Evolutionary conservation across 805 yeast genomes (phyloP), one percentile per base, ranked within the genome.

Genomic region (Teunomyces tritomae): DNA sequence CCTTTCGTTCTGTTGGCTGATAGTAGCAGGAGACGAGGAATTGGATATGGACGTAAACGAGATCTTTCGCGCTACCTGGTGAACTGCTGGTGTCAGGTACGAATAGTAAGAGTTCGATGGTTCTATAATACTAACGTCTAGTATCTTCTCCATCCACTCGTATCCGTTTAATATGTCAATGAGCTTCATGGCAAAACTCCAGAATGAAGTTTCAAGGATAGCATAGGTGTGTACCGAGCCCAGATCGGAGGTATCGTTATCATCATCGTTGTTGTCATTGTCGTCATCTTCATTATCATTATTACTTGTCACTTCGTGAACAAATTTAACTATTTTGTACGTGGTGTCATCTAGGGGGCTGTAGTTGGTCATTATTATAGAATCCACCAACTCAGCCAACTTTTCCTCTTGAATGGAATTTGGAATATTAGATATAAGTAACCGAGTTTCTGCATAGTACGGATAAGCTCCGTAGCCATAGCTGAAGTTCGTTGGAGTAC

Each of bases 161-260:
- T 54, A 61, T 2, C 67, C 67, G 43, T 64, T 54, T 44, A 64
- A 49, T 2, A 39, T 45, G 3, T 54, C 58, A 6, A 56, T 36
- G 11, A 60, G 46, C 26, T 40, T 44, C 11, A 28, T 29, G 29
- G 43, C 39, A 13, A 49, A 26, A 11, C 26, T 14, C 50, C 50
- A 49, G 10, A 30, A 32, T 16, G 13, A 24, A 6, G 37, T 46
- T 35, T 44, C 50, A 8, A 44, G 34, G 11, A 44, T 28, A 13
- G 54, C 51, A 44, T 20, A 35, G 24, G 24, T 43, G 16, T 24
- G n/a, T 16, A 26, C 11, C 8, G 40, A 24, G 11, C 26, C 10
- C 17, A 14, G 24, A 4, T 13, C 17, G 24, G 17, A 32, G 11
- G 17, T 4, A 32, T 5, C 8, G 17, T 9, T 32, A 32, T 14